These are phyloP conservation scores for Fusarium xyrophilum DNA, from an alignment of 2,329 filamentous ascomycete species.

Conservation along the genomic window DNA sequence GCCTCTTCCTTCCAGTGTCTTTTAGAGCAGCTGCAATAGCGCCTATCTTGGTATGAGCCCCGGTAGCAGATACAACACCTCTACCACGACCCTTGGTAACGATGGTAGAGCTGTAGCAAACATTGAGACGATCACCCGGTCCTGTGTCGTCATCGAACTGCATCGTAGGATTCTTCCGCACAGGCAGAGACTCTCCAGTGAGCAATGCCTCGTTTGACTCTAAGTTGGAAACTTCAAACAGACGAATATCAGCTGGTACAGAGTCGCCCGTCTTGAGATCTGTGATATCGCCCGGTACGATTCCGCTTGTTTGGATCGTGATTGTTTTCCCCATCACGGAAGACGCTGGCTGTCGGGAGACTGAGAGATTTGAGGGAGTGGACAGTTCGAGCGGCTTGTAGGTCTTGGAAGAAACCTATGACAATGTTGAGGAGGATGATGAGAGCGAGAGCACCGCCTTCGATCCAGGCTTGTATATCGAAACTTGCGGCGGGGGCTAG, in stretches of 20 bases:
- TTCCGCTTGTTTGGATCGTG: conserved; percentile 20
- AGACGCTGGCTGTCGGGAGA: conserved; percentile 30
- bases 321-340: conserved; percentile 25
- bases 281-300: conserved; percentile 61
- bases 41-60: conserved; percentile 68
- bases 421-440: conserved; percentile 66
- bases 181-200: conserved; percentile 57
- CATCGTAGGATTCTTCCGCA: conserved; percentile 57
- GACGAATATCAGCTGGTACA: conserved; percentile 65
- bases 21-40: conserved; percentile 62
- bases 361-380: conserved; percentile 53
- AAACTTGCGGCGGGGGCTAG: conserved; percentile 63
- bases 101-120: conserved; percentile 68
- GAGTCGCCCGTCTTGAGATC: conserved; percentile 63
- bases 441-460: conserved; percentile 63
- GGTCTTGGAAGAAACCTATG: conserved; percentile 56
- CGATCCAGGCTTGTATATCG: conserved; percentile 64
- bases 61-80: conserved; percentile 68
- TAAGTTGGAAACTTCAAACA: conserved; percentile 25
- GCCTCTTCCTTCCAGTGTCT: conserved; percentile 43
- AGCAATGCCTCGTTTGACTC: conserved; percentile 29
- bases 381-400: conserved; percentile 56
- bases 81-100: conserved; percentile 67
- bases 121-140: conserved; percentile 65
- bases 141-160: conserved; percentile 52